These are phyloP conservation scores for Emiliania huxleyi DNA, from an alignment of 78 protist genomes.

Conservation along the genomic window DNA sequence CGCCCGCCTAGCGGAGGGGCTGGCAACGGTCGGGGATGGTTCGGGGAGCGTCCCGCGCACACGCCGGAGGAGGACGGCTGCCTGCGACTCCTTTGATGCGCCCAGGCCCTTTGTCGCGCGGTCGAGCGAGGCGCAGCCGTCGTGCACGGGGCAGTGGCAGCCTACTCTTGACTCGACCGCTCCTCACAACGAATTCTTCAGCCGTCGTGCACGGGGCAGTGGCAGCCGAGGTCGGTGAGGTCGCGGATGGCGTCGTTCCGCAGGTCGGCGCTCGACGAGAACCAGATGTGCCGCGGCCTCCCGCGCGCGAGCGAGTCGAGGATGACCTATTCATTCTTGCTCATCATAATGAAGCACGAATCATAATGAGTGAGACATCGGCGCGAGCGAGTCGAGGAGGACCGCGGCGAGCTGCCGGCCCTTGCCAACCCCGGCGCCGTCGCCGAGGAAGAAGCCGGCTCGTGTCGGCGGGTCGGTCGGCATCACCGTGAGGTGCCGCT, in stretches of 20 bases:
- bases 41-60: too few species aligned
- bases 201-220: background rate
- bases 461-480: background rate
- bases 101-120: background rate
- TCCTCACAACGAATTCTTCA: too few species aligned
- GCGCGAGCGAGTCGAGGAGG: background rate
- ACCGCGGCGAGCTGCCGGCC: constrained; percentile 30
- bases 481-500: background rate
- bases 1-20: too few species aligned
- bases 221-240: constrained; percentile 16
- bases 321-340: too few species aligned
- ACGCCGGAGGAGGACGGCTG: too few species aligned
- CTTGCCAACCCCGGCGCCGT: constrained; percentile 52
- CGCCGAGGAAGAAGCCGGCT: constrained; percentile 44
- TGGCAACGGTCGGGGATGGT: too few species aligned
- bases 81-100: background rate
- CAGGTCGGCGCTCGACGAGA: constrained; percentile 32
- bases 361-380: too few species aligned
- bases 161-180: too few species aligned
- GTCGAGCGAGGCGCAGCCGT: background rate
- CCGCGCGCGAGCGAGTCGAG: too few species aligned
- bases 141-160: too few species aligned
- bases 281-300: background rate
- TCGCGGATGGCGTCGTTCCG: constrained; percentile 23
- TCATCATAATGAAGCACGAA: too few species aligned